Conservation (phyloP, 805 yeast genomes). For the Yarrowia sp. region DNA sequence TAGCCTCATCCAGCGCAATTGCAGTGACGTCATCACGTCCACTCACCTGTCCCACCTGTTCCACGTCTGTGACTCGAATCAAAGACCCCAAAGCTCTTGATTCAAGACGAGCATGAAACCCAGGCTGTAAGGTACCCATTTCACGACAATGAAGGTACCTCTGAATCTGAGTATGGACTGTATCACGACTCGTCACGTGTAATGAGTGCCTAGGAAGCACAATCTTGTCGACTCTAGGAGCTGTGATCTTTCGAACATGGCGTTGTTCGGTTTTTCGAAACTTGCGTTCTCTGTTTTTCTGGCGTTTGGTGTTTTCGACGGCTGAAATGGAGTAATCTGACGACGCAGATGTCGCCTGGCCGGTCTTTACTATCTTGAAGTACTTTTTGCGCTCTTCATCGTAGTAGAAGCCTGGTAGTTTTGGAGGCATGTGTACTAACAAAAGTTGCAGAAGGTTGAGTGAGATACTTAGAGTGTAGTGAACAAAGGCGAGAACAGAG, state of each 20-base stretch:
- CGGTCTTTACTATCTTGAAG: slow-evolving; percentile 44
- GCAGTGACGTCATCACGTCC: slow-evolving; percentile 18
- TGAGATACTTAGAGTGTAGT: no score
- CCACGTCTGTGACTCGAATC: slow-evolving; percentile 12
- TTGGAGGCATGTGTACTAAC: slow-evolving; percentile 24
- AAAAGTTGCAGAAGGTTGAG: no score
- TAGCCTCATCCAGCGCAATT: slow-evolving; percentile 9
- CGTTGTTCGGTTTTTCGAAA: slow-evolving; percentile 25
- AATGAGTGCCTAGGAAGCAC: slow-evolving; percentile 30
- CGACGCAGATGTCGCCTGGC: slow-evolving; percentile 44
- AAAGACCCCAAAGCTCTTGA: slow-evolving; percentile 1
- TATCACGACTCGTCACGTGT: slow-evolving; percentile 39
- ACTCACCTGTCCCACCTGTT: slow-evolving; percentile 22
- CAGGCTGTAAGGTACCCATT: slow-evolving; percentile 26
- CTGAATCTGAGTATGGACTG: slow-evolving; percentile 34
- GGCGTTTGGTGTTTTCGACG: slow-evolving; percentile 41
- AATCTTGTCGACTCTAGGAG: slow-evolving; percentile 35
- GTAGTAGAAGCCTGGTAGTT: slow-evolving; percentile 44
- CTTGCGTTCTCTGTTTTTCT: slow-evolving; percentile 32
- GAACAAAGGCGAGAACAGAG: no score
- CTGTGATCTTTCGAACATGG: slow-evolving; percentile 18
- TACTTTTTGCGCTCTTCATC: slow-evolving; percentile 45
- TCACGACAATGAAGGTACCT: slow-evolving; percentile 25
- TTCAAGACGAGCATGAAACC: slow-evolving; percentile 3
- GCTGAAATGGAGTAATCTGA: slow-evolving; percentile 43